Evolutionary conservation across 1,284 basidiomycete species (phyloP).

Genomic region (Wolfiporia cocos): DNA sequence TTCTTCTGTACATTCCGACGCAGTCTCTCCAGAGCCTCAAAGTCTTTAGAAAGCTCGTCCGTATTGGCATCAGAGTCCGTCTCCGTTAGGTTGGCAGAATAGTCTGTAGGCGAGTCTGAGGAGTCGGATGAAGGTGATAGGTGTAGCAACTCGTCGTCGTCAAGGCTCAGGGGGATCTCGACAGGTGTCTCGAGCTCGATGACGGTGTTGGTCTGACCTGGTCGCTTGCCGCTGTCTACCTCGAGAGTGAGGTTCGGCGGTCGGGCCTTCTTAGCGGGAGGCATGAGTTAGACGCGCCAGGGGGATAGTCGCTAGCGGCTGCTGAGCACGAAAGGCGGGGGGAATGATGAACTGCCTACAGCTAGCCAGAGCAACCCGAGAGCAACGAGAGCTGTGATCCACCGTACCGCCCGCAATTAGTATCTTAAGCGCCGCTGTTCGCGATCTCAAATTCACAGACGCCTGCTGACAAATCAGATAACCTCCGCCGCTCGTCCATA

Average conservation of each 20-base stretch:
- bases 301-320: neutral
- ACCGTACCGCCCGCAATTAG: too few species aligned
- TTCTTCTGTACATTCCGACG: constrained; percentile 68
- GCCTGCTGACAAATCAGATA: too few species aligned
- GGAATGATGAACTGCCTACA: constrained; percentile 3
- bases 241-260: constrained; percentile 32
- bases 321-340: neutral
- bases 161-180: constrained; percentile 16
- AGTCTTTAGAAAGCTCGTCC: constrained; percentile 57
- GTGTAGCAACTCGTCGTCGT: constrained; percentile 23
- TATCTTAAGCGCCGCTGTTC: too few species aligned
- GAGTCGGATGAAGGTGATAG: constrained; percentile 30
- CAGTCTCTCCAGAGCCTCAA: constrained; percentile 60
- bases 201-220: constrained; percentile 25
- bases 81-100: constrained; percentile 20
- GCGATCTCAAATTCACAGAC: too few species aligned
- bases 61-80: constrained; percentile 24
- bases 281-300: constrained; percentile 12
- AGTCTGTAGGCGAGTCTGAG: constrained; percentile 22
- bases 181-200: constrained; percentile 31
- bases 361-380: too few species aligned
- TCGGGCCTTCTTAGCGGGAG: constrained; percentile 24
- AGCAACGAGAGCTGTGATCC: too few species aligned
- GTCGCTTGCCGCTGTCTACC: constrained; percentile 20
- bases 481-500: too few species aligned